Percentiles rank a stretch among this genome's conserved stretches.
phyloP scores from a whole-genome alignment of 1,139 yeast species.

The Williopsis jadinii region DNA sequence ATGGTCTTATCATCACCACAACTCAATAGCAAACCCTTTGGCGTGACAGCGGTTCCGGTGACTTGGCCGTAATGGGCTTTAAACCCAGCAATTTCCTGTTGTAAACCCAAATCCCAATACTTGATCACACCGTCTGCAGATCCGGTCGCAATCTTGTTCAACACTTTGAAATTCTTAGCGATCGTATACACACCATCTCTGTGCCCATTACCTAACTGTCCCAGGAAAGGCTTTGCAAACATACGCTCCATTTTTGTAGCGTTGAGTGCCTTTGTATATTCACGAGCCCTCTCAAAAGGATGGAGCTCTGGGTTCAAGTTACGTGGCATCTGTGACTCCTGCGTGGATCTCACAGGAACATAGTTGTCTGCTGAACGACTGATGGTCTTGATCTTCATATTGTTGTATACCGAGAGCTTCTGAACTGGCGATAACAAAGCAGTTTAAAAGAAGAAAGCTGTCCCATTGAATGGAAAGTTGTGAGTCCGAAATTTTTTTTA shows the following conservation, averaged over 20 bases:
- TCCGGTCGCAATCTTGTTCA: slow-evolving; percentile 81
- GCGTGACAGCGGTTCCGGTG: slow-evolving; percentile 78
- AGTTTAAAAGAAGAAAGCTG: too few relatives aligned
- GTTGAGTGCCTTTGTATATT: slow-evolving; percentile 87
- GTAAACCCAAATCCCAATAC: slow-evolving; percentile 79
- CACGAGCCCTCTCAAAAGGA: slow-evolving; percentile 95
- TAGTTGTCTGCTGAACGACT: slow-evolving; percentile 86
- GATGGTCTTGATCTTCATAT: slow-evolving; percentile 78
- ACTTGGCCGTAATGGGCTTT: slow-evolving; percentile 91
- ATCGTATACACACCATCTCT: slow-evolving; percentile 91
- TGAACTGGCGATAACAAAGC: too few relatives aligned
- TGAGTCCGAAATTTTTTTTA: too few relatives aligned
- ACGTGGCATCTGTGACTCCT: slow-evolving; percentile 80
- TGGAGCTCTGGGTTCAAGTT: slow-evolving; percentile 92
- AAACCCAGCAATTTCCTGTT: slow-evolving; percentile 69
- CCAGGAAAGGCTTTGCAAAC: slow-evolving; percentile 97
- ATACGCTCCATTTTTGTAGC: slow-evolving; percentile 93
- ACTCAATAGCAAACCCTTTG: slow-evolving; percentile 59
- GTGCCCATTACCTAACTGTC: slow-evolving; percentile 93
- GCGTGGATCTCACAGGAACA: slow-evolving; percentile 87
- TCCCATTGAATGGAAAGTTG: too few relatives aligned
- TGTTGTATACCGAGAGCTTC: not conserved
- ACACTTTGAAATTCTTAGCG: slow-evolving; percentile 66
- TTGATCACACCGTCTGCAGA: slow-evolving; percentile 94
- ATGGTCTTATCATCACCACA: slow-evolving; percentile 91